phyloP scores from a whole-genome alignment of 805 yeast species.

The Yamadazyma laniorum region DNA sequence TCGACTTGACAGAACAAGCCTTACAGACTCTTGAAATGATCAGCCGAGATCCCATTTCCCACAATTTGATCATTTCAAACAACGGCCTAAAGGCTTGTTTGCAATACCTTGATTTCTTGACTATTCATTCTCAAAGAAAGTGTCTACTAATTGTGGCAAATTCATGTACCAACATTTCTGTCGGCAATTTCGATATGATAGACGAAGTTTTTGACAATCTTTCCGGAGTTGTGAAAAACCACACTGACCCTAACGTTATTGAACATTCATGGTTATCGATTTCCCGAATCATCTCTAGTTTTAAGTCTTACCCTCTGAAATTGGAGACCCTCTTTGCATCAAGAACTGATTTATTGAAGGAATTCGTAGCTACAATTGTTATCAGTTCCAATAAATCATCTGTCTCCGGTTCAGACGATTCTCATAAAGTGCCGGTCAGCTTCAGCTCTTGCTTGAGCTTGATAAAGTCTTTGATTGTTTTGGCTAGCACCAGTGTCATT shows the following conservation, averaged over 20 bases:
- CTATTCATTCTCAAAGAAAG: constrained; percentile 84
- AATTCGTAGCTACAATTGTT: constrained; percentile 22
- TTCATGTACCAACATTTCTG: constrained; percentile 52
- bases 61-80: constrained; percentile 49
- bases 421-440: constrained; percentile 22
- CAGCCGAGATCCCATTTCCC: constrained; percentile 52
- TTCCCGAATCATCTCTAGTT: constrained; percentile 54
- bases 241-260: constrained; percentile 56
- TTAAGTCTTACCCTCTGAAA: constrained; percentile 39
- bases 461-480: constrained; percentile 45
- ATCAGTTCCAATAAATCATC: constrained; percentile 25
- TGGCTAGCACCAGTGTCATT: constrained; percentile 43
- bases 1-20: constrained; percentile 91
- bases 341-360: constrained; percentile 21
- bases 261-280: constrained; percentile 68
- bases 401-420: constrained; percentile 12
- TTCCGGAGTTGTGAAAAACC: constrained; percentile 52
- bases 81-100: constrained; percentile 67
- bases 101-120: constrained; percentile 80
- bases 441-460: constrained; percentile 42
- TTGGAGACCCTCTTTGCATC: constrained; percentile 43
- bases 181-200: constrained; percentile 45
- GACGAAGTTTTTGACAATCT: constrained; percentile 59
- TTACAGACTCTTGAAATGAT: constrained; percentile 70
- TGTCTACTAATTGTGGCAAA: constrained; percentile 73